Percentiles rank a stretch among this genome's conserved stretches.
Evolutionary conservation across 2,329 filamentous ascomycete species (phyloP).

Genomic region (Acrocalymma vagum): DNA sequence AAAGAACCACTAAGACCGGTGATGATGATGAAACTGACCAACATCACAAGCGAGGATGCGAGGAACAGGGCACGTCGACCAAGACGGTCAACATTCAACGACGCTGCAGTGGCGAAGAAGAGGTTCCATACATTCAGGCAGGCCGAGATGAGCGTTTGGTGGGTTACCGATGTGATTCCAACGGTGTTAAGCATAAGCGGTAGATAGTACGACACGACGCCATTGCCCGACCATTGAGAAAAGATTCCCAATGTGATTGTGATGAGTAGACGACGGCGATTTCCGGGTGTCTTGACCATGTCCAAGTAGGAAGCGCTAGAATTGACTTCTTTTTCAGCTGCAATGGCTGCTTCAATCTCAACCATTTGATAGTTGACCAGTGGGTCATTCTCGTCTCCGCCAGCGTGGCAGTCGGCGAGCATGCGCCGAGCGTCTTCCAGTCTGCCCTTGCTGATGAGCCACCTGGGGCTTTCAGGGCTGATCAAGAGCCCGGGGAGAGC

Average conservation of each 20-base stretch:
- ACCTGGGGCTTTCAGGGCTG: constrained; percentile 49
- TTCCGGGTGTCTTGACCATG: constrained; percentile 36
- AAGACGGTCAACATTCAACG: constrained; percentile 51
- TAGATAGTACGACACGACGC: constrained; percentile 48
- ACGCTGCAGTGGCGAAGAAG: constrained; percentile 41
- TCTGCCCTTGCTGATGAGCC: constrained; percentile 57
- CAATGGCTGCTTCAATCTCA: constrained; percentile 15
- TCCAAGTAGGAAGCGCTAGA: constrained; percentile 11
- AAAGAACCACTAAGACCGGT: constrained; percentile 48
- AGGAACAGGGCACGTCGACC: constrained; percentile 56
- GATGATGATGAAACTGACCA: constrained; percentile 51
- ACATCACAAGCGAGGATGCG: constrained; percentile 52
- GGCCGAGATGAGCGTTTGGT: constrained; percentile 47
- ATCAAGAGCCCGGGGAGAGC: constrained; percentile 53
- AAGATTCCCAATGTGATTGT: constrained; percentile 44
- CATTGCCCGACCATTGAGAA: constrained; percentile 50
- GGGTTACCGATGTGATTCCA: constrained; percentile 42
- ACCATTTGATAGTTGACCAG: constrained; percentile 18
- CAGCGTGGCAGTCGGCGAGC: constrained; percentile 15
- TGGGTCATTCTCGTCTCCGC: constrained; percentile 25
- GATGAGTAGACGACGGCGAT: constrained; percentile 50
- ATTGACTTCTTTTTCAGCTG: constrained; percentile 18
- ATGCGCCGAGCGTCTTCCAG: constrained; percentile 43
- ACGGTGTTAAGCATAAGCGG: constrained; percentile 46
- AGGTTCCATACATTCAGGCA: constrained; percentile 52